A percentile compares a stretch with the other conserved stretches of the same genome.
Evolutionary conservation across 2,329 filamentous ascomycete genomes (phyloP).

Genomic region (Podosphaera fusca): DNA sequence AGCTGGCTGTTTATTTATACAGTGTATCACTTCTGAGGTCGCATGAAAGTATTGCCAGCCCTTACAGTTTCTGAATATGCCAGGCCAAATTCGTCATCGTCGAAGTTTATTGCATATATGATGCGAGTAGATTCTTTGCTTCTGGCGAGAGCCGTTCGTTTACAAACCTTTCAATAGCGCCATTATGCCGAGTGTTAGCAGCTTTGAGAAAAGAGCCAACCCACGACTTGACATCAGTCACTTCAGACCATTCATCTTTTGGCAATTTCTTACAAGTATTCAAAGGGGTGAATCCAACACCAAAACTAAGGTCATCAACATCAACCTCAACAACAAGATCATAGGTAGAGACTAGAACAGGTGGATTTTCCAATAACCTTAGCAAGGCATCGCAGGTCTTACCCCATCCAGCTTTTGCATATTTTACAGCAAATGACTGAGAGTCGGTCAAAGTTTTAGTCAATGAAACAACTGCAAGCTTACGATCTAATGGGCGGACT

Average conservation of each 20-base stretch:
- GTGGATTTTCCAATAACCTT: slow-evolving; percentile 72
- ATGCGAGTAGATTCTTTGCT: slow-evolving; percentile 23
- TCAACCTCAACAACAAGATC: slow-evolving; percentile 71
- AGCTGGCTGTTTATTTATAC: no score
- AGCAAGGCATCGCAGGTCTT: slow-evolving; percentile 78
- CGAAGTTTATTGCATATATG: slow-evolving; percentile 21
- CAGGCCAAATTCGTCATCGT: not conserved
- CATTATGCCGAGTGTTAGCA: slow-evolving; percentile 50
- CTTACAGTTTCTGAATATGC: no score
- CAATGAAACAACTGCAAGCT: slow-evolving; percentile 77
- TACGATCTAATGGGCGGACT: slow-evolving; percentile 69
- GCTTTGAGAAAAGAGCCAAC: slow-evolving; percentile 41
- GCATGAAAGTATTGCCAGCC: no score
- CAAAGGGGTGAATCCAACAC: slow-evolving; percentile 78
- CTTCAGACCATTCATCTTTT: slow-evolving; percentile 67
- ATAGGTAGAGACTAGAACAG: slow-evolving; percentile 37
- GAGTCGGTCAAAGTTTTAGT: slow-evolving; percentile 83
- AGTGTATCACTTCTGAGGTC: no score
- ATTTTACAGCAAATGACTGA: slow-evolving; percentile 56
- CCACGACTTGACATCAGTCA: slow-evolving; percentile 60
- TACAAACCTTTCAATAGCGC: slow-evolving; percentile 48
- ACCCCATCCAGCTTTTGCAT: slow-evolving; percentile 63
- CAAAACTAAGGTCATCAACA: slow-evolving; percentile 85
- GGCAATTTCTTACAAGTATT: slow-evolving; percentile 64
- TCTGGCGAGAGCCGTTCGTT: slow-evolving; percentile 44